Evolutionary conservation across 257 asterid species (phyloP), one percentile per base, ranked within the genome.

Genomic region (Capsicum rhomboideum): DNA sequence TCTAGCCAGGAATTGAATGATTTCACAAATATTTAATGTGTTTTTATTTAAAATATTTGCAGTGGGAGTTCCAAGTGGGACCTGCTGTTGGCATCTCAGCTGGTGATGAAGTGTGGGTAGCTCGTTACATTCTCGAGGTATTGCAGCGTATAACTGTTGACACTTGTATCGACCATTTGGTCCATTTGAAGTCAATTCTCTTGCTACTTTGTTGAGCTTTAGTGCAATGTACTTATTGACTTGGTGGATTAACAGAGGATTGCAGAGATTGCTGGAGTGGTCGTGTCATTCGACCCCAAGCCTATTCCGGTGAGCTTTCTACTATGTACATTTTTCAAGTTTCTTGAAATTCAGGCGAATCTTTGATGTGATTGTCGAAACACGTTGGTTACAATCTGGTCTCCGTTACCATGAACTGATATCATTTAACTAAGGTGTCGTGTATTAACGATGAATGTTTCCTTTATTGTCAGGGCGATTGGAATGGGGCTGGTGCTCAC

Each of bases 401-500:
- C n/a, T 72, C n/a, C 13, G 11, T 46, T 49, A 9, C 42, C 26
- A 44, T 10, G 44, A 63, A 74, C 80, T 46, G 66, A 10, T 21
- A 23, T 0, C 21, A 2, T 13, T 74, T 74, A 52, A 53, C 13
- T 46, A 46, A 13, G 5, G 8, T 74, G 44, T 61, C 4, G 80
- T 75, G 42, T 75, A 75, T 75, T 75, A 4, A 75, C 14, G 34
- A 49, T 26, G 61, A 8, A 49, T 49, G 16, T 75, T 74, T 49
- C 23, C 54, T 31, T 40, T 40, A 29, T 49, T 81, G 13, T 53
- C 86, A 95, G 98, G 99, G 99, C 54, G 99, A 96, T 80, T 96
- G 99, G 99, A 96, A 96, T 20, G 99, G 99, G 16, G 99, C 99
- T 31, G 99, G 99, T 79, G 99, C 99, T 31, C 99, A 96, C 90